These are phyloP conservation scores for Albatrellus sp. DNA, from an alignment of 1,284 basidiomycete genomes.

Conservation along the genomic window DNA sequence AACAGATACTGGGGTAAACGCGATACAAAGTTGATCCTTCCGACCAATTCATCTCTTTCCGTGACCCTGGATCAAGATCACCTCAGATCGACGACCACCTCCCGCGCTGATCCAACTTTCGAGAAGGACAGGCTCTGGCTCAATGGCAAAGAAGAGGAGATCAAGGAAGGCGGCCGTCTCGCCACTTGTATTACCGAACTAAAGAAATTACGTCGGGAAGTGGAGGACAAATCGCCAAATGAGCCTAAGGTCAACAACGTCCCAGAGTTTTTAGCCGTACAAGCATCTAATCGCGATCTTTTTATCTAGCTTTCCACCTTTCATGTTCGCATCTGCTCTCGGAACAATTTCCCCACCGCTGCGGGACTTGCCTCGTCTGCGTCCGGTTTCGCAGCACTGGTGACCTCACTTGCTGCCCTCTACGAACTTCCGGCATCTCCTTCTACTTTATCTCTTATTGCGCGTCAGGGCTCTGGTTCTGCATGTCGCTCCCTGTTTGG, in stretches of 20 bases:
- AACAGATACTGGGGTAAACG: conserved; percentile 96
- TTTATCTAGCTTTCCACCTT: conserved; percentile 52
- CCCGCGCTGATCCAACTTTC: conserved; percentile 74
- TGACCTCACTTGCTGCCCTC: conserved; percentile 79
- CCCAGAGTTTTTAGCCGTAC: no score
- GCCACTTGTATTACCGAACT: conserved; percentile 85
- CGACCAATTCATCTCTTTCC: conserved; percentile 95
- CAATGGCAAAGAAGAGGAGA: conserved; percentile 84
- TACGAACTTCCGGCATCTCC: conserved; percentile 65
- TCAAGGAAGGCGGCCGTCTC: conserved; percentile 73
- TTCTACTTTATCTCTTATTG: conserved; percentile 79
- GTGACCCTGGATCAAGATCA: conserved; percentile 97
- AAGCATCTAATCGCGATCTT: neutral
- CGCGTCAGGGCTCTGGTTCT: conserved; percentile 94
- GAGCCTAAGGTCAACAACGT: conserved; percentile 47
- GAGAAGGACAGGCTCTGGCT: conserved; percentile 82
- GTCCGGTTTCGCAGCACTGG: conserved; percentile 92
- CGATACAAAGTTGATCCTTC: conserved; percentile 89
- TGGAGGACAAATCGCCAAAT: conserved; percentile 59
- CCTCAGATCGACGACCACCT: conserved; percentile 87
- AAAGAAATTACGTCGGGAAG: conserved; percentile 61
- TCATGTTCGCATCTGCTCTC: conserved; percentile 80
- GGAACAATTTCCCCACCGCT: conserved; percentile 99
- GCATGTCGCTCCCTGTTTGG: conserved; percentile 97
- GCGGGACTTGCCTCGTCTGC: conserved; percentile 97